Conservation (phyloP, 305 asterid species). For the Rubia peregrina region DNA sequence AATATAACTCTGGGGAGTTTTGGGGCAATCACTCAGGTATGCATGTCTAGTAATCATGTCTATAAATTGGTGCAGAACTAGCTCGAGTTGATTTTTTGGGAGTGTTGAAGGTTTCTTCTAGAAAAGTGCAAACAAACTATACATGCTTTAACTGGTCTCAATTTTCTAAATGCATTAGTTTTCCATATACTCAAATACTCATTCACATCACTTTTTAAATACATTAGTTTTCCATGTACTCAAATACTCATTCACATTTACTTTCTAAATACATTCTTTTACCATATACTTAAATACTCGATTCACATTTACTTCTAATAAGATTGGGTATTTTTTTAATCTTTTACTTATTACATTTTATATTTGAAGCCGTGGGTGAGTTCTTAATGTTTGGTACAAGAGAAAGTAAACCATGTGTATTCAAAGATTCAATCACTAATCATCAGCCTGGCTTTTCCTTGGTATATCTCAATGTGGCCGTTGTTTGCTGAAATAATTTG, state of each 20-base stretch:
- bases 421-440: background rate
- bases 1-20: slow-evolving; percentile 94
- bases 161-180: background rate
- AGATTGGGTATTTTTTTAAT: background rate
- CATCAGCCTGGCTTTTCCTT: background rate
- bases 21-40: slow-evolving; percentile 95
- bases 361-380: background rate
- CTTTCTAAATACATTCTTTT: background rate
- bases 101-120: background rate
- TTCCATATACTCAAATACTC: background rate
- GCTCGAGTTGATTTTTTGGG: slow-evolving; percentile 10
- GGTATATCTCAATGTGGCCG: background rate
- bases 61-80: slow-evolving; percentile 1
- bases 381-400: background rate
- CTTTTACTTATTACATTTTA: background rate
- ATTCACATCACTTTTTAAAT: background rate
- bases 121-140: background rate
- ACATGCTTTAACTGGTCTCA: background rate
- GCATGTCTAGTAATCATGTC: background rate
- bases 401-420: background rate
- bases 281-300: background rate
- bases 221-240: background rate
- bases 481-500: background rate
- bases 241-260: background rate
- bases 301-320: background rate